Percentiles rank a stretch among this genome's conserved stretches.
These are phyloP conservation scores for Acanthamoeba castellanii DNA, from an alignment of 208 protist genomes.

Conservation along the genomic window DNA sequence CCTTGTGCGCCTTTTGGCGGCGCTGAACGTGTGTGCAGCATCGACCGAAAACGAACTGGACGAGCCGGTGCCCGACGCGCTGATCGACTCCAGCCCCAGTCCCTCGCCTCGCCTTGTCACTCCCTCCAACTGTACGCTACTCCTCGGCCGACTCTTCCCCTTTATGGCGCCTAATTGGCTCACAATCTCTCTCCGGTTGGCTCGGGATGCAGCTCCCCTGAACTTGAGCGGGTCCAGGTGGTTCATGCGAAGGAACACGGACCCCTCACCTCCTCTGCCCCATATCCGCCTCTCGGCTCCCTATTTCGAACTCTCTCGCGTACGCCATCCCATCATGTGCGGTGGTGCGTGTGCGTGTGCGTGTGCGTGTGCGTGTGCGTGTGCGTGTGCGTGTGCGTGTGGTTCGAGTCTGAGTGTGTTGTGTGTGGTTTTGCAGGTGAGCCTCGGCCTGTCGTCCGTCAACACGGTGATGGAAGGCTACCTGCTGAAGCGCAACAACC, in stretches of 20 bases:
- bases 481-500: constrained; percentile 62
- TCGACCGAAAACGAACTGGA: constrained; percentile 54
- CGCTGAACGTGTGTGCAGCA: background rate
- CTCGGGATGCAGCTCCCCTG: background rate
- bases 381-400: too few species aligned
- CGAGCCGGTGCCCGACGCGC: constrained; percentile 51
- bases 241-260: constrained; percentile 55
- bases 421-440: background rate
- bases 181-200: background rate
- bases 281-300: background rate
- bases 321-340: background rate
- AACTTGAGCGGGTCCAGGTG: constrained; percentile 8
- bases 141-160: too few species aligned
- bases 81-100: constrained; percentile 68
- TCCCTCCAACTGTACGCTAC: constrained; percentile 33
- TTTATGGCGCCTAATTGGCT: background rate
- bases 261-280: background rate
- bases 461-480: constrained; percentile 71
- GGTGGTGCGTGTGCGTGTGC: background rate
- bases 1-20: too few species aligned
- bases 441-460: constrained; percentile 26
- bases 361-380: too few species aligned
- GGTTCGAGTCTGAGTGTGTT: background rate
- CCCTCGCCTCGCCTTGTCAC: constrained; percentile 43
- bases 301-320: background rate